A percentile compares a stretch with the other conserved stretches of the same genome.
These are phyloP conservation scores for Fonsecaea multimorphosa DNA, from an alignment of 2,329 filamentous ascomycete genomes.

Conservation along the genomic window DNA sequence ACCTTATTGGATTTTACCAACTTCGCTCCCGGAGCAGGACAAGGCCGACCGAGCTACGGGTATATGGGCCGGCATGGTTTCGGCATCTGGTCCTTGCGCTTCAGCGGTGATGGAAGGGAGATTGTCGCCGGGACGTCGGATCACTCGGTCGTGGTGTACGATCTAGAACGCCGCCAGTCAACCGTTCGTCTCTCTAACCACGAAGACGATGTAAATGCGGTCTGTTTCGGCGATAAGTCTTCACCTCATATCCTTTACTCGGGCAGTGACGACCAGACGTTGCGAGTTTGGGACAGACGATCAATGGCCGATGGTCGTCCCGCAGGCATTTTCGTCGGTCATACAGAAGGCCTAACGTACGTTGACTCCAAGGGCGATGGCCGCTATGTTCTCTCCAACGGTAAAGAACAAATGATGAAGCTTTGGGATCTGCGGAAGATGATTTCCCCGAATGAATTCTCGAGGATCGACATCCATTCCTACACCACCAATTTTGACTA, in stretches of 20 bases:
- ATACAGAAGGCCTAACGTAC: conserved; percentile 70
- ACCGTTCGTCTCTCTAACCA: conserved; percentile 80
- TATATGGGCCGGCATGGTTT: conserved; percentile 43
- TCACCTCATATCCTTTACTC: conserved; percentile 96
- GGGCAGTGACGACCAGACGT: conserved; percentile 88
- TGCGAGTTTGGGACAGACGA: conserved; percentile 95
- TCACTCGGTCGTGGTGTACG: conserved; percentile 83
- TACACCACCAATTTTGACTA: conserved; percentile 70
- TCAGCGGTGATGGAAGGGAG: conserved; percentile 88
- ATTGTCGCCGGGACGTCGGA: conserved; percentile 87
- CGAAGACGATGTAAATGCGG: conserved; percentile 89
- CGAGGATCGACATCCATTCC: conserved; percentile 55
- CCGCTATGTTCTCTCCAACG: conserved; percentile 90
- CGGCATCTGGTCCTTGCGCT: conserved; percentile 86
- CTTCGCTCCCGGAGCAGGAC: conserved; percentile 35
- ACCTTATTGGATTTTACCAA: conserved; percentile 76
- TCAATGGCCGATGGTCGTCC: conserved; percentile 67
- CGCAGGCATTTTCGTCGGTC: conserved; percentile 69
- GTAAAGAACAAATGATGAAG: conserved; percentile 96
- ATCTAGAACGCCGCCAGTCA: conserved; percentile 79
- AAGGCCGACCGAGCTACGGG: conserved; percentile 25
- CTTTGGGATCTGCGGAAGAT: conserved; percentile 94
- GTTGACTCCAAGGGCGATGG: conserved; percentile 84
- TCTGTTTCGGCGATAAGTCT: conserved; percentile 87
- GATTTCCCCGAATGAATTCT: conserved; percentile 69